Evolutionary conservation across 805 yeast species (phyloP), one percentile per base, ranked within the genome.

Genomic region (Cyberlindnera lachancei): DNA sequence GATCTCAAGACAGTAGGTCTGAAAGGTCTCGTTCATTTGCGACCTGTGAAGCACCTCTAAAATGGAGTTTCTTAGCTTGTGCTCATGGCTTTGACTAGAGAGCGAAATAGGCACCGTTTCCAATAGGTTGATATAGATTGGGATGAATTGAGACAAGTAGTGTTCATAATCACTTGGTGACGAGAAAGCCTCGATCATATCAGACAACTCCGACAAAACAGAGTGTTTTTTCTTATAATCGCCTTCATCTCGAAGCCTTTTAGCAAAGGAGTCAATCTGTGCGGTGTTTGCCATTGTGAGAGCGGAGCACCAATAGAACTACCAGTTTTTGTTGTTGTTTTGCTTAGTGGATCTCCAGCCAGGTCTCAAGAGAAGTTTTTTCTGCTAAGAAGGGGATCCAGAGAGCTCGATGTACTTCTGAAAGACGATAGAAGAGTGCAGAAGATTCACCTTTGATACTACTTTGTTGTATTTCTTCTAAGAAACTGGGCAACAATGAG

Each of bases 161-260:
- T 73, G 69, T 38, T 80, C 87, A 55, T 87, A 86, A 45, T 88
- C 96, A 15, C 75, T 75, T 5, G 86, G 73, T 8, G 85, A 81
- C 40, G 80, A 80, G 56, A 83, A 81, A 3, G 86, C 71, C 52
- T 90, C 97, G 25, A 87, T 69, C 55, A 86, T 73, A 56, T 90
- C 97, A 38, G 92, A 71, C 27, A 90, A 63, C 55, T 90, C 96
- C 5, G 87, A 75, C 25, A 86, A 70, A 7, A 76, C 72, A 1
- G 87, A 64, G 41, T 82, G 80, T 44, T 76, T 77, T 9, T 72
- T 61, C 40, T 72, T 70, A 42, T 67, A 66, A 51, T 79, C 88
- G 30, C 63, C 56, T 34, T 65, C 61, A 29, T 68, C 76, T 36
- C 59, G 56, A 15, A 84, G 70, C 49, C 81, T 67, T 35, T 73